Base-by-base conservation (phyloP, 2,329 filamentous ascomycete genomes). In the Hortaea werneckii region DNA sequence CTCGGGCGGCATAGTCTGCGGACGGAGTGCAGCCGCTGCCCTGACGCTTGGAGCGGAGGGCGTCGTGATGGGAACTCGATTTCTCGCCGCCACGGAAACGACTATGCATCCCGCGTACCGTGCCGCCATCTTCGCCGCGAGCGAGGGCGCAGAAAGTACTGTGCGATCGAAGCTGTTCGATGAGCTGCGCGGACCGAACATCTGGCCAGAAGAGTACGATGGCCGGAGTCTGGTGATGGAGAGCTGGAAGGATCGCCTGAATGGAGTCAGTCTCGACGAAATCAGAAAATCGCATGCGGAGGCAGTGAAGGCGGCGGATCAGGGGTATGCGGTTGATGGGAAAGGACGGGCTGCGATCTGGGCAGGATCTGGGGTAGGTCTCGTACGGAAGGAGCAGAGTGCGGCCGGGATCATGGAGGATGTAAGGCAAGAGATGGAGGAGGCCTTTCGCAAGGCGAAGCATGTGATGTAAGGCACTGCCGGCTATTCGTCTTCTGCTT, bases 41-140 rank as follows among this genome's bases (percentile, higher is more conserved):
- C 50, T 81, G 48, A 66, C 69, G 1, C 63, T 82, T 5, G 78
- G 78, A 3, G 67, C 68, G 1, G 44, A 56, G 1, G 81, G 77
- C 0, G 70, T 74, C 0, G 76, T 71, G 0, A 71, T 85, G 66
- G 82, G 82, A 0, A 85, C 82, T 0, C 69, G 79, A 5, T 80
- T 83, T 47, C 69, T 85, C 1, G 78, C 77, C 26, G 54, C 58
- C 5, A 20, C 38, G 52, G 60, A 78, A 58, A 72, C 73, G 1
- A 57, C 59, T 10, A 64, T 74, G 6, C 54, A 65, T 3, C 54
- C 64, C 1, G 71, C 69, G 0, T 77, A 77, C 52, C 65, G 64
- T 41, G 53, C 67, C 10, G 71, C 70, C 6, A 58, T 78, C 0
- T 20, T 78, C 0, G 53, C 63, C 0, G 67, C 70, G 1, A 57